Evolutionary conservation across 805 yeast genomes (phyloP), one percentile per base, ranked within the genome.

Genomic region (Pichia paraexigua): DNA sequence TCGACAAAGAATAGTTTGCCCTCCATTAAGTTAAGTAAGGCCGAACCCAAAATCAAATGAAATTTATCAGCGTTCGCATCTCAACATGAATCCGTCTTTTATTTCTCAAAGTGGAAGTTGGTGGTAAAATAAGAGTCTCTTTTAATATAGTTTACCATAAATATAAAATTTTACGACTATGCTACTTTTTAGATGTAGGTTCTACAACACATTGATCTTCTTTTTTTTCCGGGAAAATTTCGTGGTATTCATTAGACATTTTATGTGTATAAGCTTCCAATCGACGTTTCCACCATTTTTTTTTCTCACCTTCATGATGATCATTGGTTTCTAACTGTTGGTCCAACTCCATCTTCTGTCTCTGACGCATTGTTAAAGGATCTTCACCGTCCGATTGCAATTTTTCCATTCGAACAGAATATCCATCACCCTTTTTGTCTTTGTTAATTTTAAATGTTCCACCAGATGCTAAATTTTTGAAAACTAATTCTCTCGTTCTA

Each of bases 401-500:
- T 9, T 35, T 4, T 11, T 35, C 39, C 39, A 35, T n/a, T 35
- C 17, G 49, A 46, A 15, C 43, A 22, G n/a, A 53, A 58, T 13
- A 32, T 17, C 24, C 20, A 39, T 32, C n/a, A 3, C 20, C 27
- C 49, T 59, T 8, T 20, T 42, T 41, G 12, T 47, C 49, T 2
- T 24, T 27, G 0, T n/a, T 21, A n/a, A 58, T 59, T 48, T 62
- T 65, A 58, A 77, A 80, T 5, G 62, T 61, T 7, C 79, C 73
- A 0, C 85, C 86, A 4, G 67, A 61, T 18, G 75, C 73, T 52
- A 87, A 73, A 58, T 87, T 94, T 60, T 87, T 87, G 44, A 82
- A 73, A 0, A 85, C 81, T 5, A 87, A 52, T 60, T 87, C 95
- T 52, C 94, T 71, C 0, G 95, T 87, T 64, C 95, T 76, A 10